Percentiles rank a stretch among this genome's conserved stretches.
Evolutionary conservation across 1,284 basidiomycete species (phyloP).

Genomic region (Naganishia sp.): DNA sequence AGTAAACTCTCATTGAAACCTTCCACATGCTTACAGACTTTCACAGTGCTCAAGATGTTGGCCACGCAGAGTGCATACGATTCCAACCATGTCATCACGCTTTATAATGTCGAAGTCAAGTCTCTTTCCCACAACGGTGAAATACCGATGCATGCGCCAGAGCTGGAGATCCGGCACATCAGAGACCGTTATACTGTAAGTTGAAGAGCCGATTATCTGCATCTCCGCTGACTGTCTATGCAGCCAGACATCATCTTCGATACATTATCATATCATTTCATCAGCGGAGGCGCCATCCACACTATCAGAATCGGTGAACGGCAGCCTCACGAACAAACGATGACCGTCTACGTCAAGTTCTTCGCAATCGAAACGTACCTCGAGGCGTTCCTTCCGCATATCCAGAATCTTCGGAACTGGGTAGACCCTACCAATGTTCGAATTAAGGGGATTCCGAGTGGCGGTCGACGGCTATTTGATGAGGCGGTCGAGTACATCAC

Average conservation of each 20-base stretch:
- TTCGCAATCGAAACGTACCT: constrained; percentile 25
- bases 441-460: constrained; percentile 13
- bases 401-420: constrained; percentile 4
- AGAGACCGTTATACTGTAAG: constrained; percentile 7
- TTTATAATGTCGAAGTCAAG: constrained; percentile 19
- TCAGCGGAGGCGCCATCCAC: constrained; percentile 20
- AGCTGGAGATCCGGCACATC: constrained; percentile 14
- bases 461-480: constrained; percentile 13
- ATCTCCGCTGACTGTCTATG: not conserved
- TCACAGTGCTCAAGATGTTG: constrained; percentile 13
- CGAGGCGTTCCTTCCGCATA: constrained; percentile 23
- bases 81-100: not conserved
- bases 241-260: constrained; percentile 25
- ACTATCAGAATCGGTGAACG: constrained; percentile 16
- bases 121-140: constrained; percentile 4
- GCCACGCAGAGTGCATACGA: constrained; percentile 16
- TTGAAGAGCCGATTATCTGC: no score
- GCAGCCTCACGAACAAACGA: constrained; percentile 9
- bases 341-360: constrained; percentile 19
- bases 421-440: constrained; percentile 10
- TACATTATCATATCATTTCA: constrained; percentile 6
- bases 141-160: not conserved
- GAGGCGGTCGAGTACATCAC: not conserved
- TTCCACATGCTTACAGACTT: not conserved
- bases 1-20: not conserved